Evolutionary conservation across 1,139 yeast species (phyloP).

Genomic region (Ashbya aceris): DNA sequence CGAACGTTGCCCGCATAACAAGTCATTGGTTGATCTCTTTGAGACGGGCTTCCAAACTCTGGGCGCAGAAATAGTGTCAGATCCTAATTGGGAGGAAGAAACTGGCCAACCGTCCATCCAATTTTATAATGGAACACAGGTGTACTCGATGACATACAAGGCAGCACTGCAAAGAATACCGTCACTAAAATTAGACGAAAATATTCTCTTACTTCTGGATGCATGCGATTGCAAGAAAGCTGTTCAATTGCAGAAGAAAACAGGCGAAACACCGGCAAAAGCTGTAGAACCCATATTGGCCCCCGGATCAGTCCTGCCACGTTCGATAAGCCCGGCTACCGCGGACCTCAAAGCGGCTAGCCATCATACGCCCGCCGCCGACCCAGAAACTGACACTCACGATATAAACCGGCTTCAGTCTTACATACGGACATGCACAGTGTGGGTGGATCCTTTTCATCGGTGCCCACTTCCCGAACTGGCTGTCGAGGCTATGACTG

Average conservation of each 20-base stretch:
- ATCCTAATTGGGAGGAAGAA: not conserved
- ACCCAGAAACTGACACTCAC: too few species aligned
- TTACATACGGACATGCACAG: not conserved
- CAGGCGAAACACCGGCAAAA: too few species aligned
- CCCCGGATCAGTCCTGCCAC: too few species aligned
- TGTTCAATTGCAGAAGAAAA: too few species aligned
- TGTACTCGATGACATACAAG: conserved; percentile 1
- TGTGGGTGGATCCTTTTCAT: conserved; percentile 1
- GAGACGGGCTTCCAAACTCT: conserved; percentile 2
- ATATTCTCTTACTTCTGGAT: not conserved
- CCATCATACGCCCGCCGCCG: too few species aligned
- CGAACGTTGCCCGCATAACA: conserved; percentile 1
- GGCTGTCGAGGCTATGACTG: not conserved
- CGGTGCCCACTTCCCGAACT: not conserved
- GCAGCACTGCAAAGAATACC: not conserved
- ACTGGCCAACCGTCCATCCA: not conserved
- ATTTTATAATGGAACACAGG: not conserved
- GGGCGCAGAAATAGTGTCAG: not conserved
- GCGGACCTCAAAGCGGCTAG: too few species aligned
- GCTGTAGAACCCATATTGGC: too few species aligned
- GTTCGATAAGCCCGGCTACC: too few species aligned
- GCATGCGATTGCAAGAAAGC: conserved; percentile 1
- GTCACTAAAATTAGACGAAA: not conserved
- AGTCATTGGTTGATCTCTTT: not conserved
- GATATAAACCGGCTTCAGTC: not conserved